Conservation (phyloP, 2,329 filamentous ascomycete genomes). For the Verticillium nonalfalfae region DNA sequence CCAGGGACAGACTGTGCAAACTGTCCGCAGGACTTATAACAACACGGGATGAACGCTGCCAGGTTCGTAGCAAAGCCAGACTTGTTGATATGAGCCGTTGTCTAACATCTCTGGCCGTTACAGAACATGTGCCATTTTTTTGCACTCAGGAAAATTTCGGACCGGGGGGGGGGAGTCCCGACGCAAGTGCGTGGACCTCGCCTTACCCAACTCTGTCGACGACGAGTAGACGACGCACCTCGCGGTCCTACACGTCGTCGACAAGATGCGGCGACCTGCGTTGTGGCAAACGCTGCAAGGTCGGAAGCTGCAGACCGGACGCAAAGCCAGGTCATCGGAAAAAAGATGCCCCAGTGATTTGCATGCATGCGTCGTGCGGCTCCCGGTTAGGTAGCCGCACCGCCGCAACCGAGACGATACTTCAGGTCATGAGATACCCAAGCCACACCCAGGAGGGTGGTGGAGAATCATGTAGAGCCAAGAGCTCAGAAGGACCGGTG, state of each 20-base stretch:
- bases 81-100: too few relatives aligned
- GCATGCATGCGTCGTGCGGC: neutral
- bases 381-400: neutral
- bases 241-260: neutral
- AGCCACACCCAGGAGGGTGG: neutral
- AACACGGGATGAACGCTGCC: constrained; percentile 21
- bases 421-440: neutral
- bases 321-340: neutral
- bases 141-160: neutral
- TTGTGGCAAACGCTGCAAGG: neutral
- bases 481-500: neutral
- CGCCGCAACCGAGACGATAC: neutral
- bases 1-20: constrained; percentile 2
- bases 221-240: neutral
- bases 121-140: neutral
- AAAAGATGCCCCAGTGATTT: neutral
- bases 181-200: neutral
- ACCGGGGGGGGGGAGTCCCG: neutral
- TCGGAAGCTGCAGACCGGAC: neutral
- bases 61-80: neutral
- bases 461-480: constrained; percentile 1
- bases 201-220: neutral
- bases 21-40: constrained; percentile 13
- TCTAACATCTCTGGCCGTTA: too few relatives aligned
- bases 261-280: neutral